These are phyloP conservation scores for Venturiaceae sp. DNA, from an alignment of 2,329 filamentous ascomycete genomes.

Conservation along the genomic window DNA sequence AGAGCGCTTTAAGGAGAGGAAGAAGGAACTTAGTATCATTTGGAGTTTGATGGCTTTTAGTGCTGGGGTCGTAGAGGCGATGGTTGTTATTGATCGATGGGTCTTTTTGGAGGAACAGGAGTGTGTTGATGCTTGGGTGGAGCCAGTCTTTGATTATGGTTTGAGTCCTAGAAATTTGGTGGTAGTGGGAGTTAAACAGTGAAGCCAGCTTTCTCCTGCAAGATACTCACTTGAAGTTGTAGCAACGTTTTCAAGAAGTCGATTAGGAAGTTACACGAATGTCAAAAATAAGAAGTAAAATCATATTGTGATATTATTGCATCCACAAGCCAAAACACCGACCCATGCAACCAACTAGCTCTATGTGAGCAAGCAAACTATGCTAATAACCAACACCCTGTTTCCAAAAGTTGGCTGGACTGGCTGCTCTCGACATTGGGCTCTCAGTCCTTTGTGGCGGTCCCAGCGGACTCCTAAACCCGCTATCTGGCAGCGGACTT, in stretches of 20 bases:
- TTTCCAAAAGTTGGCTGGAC: neutral
- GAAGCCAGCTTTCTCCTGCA: no score
- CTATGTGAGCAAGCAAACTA: no score
- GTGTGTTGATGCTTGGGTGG: slow-evolving; percentile 74
- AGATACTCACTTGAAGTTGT: no score
- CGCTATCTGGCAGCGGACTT: neutral
- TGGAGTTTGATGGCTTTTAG: slow-evolving; percentile 98
- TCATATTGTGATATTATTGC: no score
- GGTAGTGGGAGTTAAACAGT: slow-evolving; percentile 63
- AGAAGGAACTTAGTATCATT: slow-evolving; percentile 74
- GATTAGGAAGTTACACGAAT: no score
- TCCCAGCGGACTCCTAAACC: neutral
- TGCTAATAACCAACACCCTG: neutral
- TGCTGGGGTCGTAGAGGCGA: slow-evolving; percentile 76
- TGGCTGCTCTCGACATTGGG: neutral
- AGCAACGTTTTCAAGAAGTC: no score
- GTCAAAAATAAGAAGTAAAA: no score
- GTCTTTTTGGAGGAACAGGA: slow-evolving; percentile 71
- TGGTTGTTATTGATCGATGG: slow-evolving; percentile 88
- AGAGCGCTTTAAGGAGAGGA: slow-evolving; percentile 49
- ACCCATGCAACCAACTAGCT: no score
- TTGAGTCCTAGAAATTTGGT: slow-evolving; percentile 85
- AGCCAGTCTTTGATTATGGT: slow-evolving; percentile 82
- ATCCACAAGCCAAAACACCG: no score
- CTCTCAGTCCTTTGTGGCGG: neutral